These are phyloP conservation scores for Thalassiosira livingstoniorum DNA, from an alignment of 352 stramenopile species.

Conservation along the genomic window DNA sequence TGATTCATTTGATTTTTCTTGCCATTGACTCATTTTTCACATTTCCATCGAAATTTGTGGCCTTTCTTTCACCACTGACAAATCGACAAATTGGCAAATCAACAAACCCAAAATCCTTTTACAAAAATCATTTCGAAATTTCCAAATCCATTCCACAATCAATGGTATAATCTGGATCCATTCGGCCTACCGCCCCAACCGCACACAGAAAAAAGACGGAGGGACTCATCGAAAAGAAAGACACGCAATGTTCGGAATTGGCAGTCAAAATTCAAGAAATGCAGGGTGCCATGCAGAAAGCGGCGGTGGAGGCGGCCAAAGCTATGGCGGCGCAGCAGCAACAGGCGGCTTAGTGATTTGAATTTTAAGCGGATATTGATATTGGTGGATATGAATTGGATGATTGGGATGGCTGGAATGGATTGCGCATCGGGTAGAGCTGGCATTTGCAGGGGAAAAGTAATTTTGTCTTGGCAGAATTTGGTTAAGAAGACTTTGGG, in stretches of 20 bases:
- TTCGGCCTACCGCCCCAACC: too few species aligned
- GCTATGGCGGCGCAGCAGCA: conserved; percentile 49
- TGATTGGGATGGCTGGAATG: not conserved
- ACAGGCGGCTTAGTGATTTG: conserved; percentile 30
- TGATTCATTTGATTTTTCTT: too few species aligned
- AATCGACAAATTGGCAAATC: too few species aligned
- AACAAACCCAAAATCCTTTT: too few species aligned
- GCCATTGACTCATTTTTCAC: too few species aligned
- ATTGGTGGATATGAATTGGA: not conserved
- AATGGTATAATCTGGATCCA: not conserved
- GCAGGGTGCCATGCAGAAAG: conserved; percentile 78
- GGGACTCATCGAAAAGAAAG: conserved; percentile 89
- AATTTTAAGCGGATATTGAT: not conserved
- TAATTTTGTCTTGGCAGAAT: too few species aligned
- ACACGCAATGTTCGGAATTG: conserved; percentile 91
- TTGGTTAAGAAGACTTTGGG: too few species aligned
- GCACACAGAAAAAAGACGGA: conserved; percentile 80
- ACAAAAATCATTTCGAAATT: too few species aligned
- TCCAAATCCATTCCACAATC: not conserved
- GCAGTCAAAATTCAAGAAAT: conserved; percentile 90
- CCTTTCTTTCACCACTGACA: too few species aligned
- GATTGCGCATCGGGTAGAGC: too few species aligned
- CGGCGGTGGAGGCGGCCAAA: conserved; percentile 75
- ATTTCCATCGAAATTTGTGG: too few species aligned
- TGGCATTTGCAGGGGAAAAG: too few species aligned